Conservation (phyloP, 306 rosid species). For the Carpinus viminea region DNA sequence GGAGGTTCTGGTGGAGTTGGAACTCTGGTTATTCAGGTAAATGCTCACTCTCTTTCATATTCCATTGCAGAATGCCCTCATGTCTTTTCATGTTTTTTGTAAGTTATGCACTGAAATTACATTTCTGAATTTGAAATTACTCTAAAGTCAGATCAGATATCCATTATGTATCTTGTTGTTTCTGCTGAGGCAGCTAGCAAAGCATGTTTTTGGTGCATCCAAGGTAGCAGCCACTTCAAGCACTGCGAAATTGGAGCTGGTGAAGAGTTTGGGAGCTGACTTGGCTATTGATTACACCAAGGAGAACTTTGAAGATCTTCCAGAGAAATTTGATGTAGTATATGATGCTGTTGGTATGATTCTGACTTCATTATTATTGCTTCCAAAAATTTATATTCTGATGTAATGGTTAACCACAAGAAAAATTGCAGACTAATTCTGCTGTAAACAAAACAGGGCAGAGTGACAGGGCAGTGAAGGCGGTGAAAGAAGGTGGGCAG, state of each 20-base stretch:
- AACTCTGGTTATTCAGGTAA: constrained; percentile 55
- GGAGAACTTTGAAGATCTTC: constrained; percentile 49
- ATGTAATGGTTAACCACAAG: no score
- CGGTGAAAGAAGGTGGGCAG: constrained; percentile 63
- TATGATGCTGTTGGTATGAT: constrained; percentile 66
- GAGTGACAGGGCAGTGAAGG: constrained; percentile 50
- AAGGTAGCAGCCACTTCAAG: constrained; percentile 71
- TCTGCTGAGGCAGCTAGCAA: constrained; percentile 49
- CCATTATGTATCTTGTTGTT: background rate
- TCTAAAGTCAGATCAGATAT: background rate
- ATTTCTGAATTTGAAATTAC: no score
- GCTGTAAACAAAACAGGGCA: constrained; percentile 39
- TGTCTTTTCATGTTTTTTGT: background rate
- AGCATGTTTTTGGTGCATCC: constrained; percentile 66
- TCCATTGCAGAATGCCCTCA: background rate
- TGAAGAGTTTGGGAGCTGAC: constrained; percentile 64
- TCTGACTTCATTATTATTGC: no score
- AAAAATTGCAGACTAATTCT: no score
- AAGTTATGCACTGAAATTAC: no score
- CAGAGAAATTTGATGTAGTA: constrained; percentile 71
- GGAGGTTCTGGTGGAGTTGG: constrained; percentile 91
- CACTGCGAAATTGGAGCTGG: constrained; percentile 45
- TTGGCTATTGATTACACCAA: constrained; percentile 63
- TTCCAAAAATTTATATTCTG: no score
- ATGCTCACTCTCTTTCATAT: background rate